phyloP scores from a whole-genome alignment of 345 rosid genomes.

The Eucalyptus regnans region DNA sequence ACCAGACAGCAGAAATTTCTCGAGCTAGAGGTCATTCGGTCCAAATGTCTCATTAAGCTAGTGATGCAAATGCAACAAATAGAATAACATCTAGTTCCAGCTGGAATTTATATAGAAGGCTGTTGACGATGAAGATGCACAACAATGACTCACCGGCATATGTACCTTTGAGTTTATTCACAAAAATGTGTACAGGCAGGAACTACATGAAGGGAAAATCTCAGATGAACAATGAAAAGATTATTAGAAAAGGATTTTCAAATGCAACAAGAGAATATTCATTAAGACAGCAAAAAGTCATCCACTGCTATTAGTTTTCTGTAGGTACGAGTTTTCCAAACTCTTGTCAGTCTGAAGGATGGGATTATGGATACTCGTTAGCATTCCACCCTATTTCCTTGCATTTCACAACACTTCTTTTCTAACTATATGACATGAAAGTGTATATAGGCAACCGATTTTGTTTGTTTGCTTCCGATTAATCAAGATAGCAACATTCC shows the following conservation, averaged over 20 bases:
- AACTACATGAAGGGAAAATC: background rate
- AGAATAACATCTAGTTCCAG: background rate
- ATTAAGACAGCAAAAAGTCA: background rate
- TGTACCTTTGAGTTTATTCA: background rate
- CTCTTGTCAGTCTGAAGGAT: background rate
- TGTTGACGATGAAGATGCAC: background rate
- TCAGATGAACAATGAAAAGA: background rate
- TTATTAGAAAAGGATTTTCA: background rate
- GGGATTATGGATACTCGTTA: background rate
- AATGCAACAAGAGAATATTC: background rate
- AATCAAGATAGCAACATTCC: background rate
- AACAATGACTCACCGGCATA: background rate
- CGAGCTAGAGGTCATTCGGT: background rate
- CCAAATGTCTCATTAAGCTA: background rate
- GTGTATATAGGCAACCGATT: background rate
- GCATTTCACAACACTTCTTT: background rate
- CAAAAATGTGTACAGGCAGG: background rate
- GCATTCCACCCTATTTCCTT: background rate
- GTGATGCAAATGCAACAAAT: background rate
- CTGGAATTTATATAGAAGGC: background rate
- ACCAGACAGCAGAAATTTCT: background rate
- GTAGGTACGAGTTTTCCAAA: background rate
- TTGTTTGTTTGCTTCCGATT: background rate
- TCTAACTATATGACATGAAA: background rate
- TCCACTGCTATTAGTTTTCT: background rate